Conservation (phyloP, 345 rosid genomes). For the Gossypium herbaceum region DNA sequence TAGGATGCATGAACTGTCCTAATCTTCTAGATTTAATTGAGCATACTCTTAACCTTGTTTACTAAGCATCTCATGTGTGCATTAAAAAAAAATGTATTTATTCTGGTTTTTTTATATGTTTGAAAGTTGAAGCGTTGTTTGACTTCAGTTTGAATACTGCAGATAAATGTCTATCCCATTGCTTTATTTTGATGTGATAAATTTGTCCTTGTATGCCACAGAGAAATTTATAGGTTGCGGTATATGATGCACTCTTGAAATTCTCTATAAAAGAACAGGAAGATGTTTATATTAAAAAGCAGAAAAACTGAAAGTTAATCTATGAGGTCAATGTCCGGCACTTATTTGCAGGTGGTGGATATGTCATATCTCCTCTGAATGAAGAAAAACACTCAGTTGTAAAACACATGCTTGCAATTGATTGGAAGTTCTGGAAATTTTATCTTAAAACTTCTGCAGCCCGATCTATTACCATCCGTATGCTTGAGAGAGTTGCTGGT, state of each 20-base stretch:
- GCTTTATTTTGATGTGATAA: neutral
- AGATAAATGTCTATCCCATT: neutral
- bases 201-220: neutral
- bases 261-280: neutral
- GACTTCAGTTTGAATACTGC: neutral
- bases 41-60: neutral
- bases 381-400: slow-evolving; percentile 72
- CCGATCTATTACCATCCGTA: slow-evolving; percentile 67
- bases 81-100: no score
- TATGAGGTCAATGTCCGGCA: neutral
- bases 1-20: neutral
- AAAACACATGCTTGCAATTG: slow-evolving; percentile 97
- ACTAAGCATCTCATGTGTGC: neutral
- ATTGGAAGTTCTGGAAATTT: slow-evolving; percentile 91
- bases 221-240: neutral
- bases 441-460: slow-evolving; percentile 65
- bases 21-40: neutral
- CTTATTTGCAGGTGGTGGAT: slow-evolving; percentile 79
- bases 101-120: neutral
- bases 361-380: slow-evolving; percentile 74
- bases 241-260: neutral
- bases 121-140: neutral
- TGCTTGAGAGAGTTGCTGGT: slow-evolving; percentile 93
- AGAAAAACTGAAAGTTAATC: neutral
- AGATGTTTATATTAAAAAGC: neutral